A percentile compares a stretch with the other conserved stretches of the same genome.
phyloP scores from a whole-genome alignment of 176 grass and related monocot species.

The Bonia amplexicaulis region DNA sequence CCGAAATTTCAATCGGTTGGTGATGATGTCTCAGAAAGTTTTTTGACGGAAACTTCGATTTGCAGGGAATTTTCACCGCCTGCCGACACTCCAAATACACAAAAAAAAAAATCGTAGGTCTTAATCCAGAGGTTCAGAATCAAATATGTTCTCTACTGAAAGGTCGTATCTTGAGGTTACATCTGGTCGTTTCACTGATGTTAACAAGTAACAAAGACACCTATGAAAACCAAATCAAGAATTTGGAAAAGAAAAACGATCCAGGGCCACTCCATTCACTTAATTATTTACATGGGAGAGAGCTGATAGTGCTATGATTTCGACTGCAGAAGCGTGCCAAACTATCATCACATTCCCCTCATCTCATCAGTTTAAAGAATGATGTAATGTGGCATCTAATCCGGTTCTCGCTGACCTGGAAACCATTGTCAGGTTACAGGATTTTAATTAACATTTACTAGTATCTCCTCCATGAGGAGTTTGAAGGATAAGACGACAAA shows the following conservation, averaged over 20 bases:
- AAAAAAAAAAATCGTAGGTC: neutral
- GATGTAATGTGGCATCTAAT: conserved; percentile 14
- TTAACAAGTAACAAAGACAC: neutral
- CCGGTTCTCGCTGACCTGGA: neutral
- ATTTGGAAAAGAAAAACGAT: neutral
- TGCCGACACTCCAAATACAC: conserved; percentile 1
- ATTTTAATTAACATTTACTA: conserved; percentile 5
- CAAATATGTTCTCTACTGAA: neutral
- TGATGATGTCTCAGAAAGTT: neutral
- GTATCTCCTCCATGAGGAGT: neutral
- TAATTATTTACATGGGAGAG: neutral
- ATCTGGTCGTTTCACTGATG: neutral
- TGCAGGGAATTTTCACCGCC: neutral
- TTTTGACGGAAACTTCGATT: neutral
- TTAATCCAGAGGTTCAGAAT: neutral
- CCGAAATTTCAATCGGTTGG: neutral
- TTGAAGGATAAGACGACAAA: neutral
- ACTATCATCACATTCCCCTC: conserved; percentile 11
- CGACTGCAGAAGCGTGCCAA: conserved; percentile 6
- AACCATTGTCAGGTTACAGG: neutral
- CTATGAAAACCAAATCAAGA: neutral
- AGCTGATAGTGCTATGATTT: neutral
- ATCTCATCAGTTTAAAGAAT: neutral
- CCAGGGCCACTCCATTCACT: neutral
- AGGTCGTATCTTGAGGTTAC: conserved; percentile 1